Evolutionary conservation across 2,329 filamentous ascomycete genomes (phyloP), one percentile per base, ranked within the genome.

Genomic region (Cercospora janseana): DNA sequence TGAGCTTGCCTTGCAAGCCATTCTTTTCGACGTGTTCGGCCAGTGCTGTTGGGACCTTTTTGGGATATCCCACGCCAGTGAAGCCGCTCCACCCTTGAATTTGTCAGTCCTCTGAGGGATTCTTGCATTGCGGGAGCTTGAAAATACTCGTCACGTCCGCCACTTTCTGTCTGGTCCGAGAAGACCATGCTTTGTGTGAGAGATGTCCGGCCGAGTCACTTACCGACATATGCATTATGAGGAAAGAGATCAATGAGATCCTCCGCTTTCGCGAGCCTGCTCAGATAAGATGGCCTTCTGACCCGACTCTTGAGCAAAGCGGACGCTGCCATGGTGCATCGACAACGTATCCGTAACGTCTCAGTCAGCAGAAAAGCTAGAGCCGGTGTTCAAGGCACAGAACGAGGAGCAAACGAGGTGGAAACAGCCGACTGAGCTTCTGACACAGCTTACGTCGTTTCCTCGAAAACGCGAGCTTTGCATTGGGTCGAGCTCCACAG

Each of bases 71-170:
- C 46, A 94, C 88, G 62, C 88, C 89, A 9, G 89, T 95, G 72
- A 95, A 95, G 27, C 89, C 89, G 57, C 84, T 89, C 89, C 89
- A 95, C n/a, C n/a, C n/a, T n/a, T n/a, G n/a, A n/a, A n/a, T n/a
- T n/a, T n/a, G n/a, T n/a, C n/a, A n/a, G n/a, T n/a, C n/a, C n/a
- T n/a, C n/a, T n/a, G n/a, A n/a, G n/a, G n/a, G n/a, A n/a, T n/a
- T n/a, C n/a, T n/a, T n/a, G n/a, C n/a, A n/a, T n/a, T n/a, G n/a
- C n/a, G n/a, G n/a, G n/a, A n/a, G n/a, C n/a, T n/a, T n/a, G n/a
- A n/a, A n/a, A n/a, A n/a, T n/a, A n/a, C n/a, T n/a, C n/a, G n/a
- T n/a, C n/a, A n/a, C n/a, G n/a, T n/a, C n/a, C n/a, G n/a, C n/a
- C n/a, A n/a, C n/a, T n/a, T n/a, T n/a, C n/a, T n/a, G n/a, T n/a